These are phyloP conservation scores for Stephania cephalantha DNA, from an alignment of 164 flowering plant genomes.

Conservation along the genomic window DNA sequence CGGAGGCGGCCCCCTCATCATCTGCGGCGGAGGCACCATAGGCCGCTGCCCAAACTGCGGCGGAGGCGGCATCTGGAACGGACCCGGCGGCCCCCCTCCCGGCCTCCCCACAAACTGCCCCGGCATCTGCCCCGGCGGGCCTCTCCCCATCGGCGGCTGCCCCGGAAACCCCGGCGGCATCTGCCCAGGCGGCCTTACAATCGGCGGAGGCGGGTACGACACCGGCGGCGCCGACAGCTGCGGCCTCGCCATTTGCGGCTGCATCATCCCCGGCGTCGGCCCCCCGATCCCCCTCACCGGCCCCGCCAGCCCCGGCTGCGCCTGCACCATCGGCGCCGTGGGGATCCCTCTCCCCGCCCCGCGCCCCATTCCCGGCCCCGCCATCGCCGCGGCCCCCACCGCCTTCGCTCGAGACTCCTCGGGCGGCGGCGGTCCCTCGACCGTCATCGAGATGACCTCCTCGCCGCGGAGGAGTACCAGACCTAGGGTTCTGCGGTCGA, in stretches of 20 bases:
- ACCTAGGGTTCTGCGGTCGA: slow-evolving; percentile 89
- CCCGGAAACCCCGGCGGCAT: slow-evolving; percentile 48
- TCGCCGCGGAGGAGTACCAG: slow-evolving; percentile 91
- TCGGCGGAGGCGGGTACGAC: slow-evolving; percentile 48
- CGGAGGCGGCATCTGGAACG: slow-evolving; percentile 23
- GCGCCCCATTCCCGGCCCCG: slow-evolving; percentile 84
- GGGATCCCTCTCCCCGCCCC: slow-evolving; percentile 88
- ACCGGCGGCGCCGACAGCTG: slow-evolving; percentile 61
- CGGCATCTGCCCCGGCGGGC: slow-evolving; percentile 41
- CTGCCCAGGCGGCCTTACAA: slow-evolving; percentile 61
- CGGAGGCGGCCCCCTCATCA: slow-evolving; percentile 55
- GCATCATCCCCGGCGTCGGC: slow-evolving; percentile 98
- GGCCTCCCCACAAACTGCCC: slow-evolving; percentile 47
- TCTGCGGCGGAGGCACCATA: slow-evolving; percentile 40
- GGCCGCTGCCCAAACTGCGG: slow-evolving; percentile 32
- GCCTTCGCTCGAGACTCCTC: slow-evolving; percentile 87
- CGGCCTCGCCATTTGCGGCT: slow-evolving; percentile 84
- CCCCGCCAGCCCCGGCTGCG: slow-evolving; percentile 91
- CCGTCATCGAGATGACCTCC: slow-evolving; percentile 98
- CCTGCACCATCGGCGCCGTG: slow-evolving; percentile 66
- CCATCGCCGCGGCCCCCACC: slow-evolving; percentile 45
- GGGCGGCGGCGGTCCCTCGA: slow-evolving; percentile 97
- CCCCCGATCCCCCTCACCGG: slow-evolving; percentile 94
- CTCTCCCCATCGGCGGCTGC: slow-evolving; percentile 39
- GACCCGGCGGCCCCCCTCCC: slow-evolving; percentile 30